A percentile compares a stretch with the other conserved stretches of the same genome.
These are phyloP conservation scores for Spathaspora girioi DNA, from an alignment of 805 yeast genomes.

Conservation along the genomic window DNA sequence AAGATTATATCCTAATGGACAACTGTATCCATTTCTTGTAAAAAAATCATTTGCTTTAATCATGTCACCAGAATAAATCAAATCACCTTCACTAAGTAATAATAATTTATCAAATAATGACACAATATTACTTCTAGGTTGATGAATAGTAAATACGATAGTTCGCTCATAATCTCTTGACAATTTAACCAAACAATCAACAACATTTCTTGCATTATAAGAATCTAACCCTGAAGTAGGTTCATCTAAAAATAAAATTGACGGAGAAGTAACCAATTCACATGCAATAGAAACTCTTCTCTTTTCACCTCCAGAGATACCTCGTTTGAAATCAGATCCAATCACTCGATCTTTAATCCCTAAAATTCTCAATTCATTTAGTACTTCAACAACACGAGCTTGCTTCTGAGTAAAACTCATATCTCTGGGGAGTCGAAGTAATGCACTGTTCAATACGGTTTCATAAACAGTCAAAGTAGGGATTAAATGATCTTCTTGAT, in stretches of 20 bases:
- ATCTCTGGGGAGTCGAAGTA: conserved; percentile 75
- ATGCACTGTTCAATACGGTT: conserved; percentile 88
- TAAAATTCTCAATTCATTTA: conserved; percentile 79
- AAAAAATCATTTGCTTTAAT: conserved; percentile 72
- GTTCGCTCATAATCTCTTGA: conserved; percentile 83
- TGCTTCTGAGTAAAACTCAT: conserved; percentile 76
- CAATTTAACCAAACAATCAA: conserved; percentile 76
- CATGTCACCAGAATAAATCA: conserved; percentile 87
- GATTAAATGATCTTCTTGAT: conserved; percentile 86
- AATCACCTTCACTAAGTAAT: conserved; percentile 76
- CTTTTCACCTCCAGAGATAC: conserved; percentile 69
- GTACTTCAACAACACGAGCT: conserved; percentile 76
- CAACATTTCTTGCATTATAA: conserved; percentile 86
- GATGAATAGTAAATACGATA: conserved; percentile 90
- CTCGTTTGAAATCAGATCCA: conserved; percentile 87
- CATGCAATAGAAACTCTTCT: conserved; percentile 80
- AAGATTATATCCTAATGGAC: conserved; percentile 88
- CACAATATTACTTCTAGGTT: conserved; percentile 94
- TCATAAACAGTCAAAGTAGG: conserved; percentile 96
- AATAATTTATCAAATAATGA: conserved; percentile 82
- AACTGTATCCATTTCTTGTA: conserved; percentile 65
- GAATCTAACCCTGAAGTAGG: conserved; percentile 96
- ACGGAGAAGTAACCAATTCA: conserved; percentile 73
- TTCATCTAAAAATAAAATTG: conserved; percentile 72
- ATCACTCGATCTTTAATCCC: conserved; percentile 80